phyloP scores from a whole-genome alignment of 441 rosid genomes.

The Sinapis alba region DNA sequence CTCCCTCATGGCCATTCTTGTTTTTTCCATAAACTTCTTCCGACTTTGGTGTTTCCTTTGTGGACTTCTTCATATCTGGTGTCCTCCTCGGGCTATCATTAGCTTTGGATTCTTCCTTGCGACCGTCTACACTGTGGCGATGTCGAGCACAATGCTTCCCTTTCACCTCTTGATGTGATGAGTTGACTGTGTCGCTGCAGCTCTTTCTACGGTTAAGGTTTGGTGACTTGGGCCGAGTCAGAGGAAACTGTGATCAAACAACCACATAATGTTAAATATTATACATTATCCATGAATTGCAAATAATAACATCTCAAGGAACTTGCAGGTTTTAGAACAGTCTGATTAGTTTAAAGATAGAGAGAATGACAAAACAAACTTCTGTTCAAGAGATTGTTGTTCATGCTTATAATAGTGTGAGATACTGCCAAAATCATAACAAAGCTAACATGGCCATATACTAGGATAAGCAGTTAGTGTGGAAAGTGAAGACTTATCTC shows the following conservation, averaged over 20 bases:
- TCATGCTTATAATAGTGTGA: constrained; percentile 33
- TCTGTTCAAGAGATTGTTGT: not conserved
- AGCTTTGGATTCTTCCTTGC: constrained; percentile 48
- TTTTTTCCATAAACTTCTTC: constrained; percentile 6
- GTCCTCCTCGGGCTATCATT: constrained; percentile 37
- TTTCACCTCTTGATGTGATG: constrained; percentile 53
- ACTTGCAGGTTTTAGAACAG: not conserved
- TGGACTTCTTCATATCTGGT: constrained; percentile 29
- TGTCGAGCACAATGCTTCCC: constrained; percentile 56
- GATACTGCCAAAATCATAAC: constrained; percentile 45
- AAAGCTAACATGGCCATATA: not conserved
- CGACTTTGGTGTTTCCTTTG: constrained; percentile 28
- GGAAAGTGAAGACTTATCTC: not conserved
- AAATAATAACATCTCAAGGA: not conserved
- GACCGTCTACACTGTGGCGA: constrained; percentile 62
- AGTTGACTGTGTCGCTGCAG: constrained; percentile 69
- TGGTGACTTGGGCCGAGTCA: constrained; percentile 86
- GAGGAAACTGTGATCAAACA: constrained; percentile 61
- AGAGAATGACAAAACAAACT: not conserved
- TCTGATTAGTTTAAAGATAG: not conserved
- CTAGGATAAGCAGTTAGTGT: not conserved
- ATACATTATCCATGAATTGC: not conserved
- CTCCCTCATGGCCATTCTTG: constrained; percentile 24
- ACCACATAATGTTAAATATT: not conserved
- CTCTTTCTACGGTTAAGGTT: constrained; percentile 68